Percentiles rank a stretch among this genome's conserved stretches.
phyloP scores from a whole-genome alignment of 495 filamentous ascomycete species.

The Lophiostoma macrostomum region DNA sequence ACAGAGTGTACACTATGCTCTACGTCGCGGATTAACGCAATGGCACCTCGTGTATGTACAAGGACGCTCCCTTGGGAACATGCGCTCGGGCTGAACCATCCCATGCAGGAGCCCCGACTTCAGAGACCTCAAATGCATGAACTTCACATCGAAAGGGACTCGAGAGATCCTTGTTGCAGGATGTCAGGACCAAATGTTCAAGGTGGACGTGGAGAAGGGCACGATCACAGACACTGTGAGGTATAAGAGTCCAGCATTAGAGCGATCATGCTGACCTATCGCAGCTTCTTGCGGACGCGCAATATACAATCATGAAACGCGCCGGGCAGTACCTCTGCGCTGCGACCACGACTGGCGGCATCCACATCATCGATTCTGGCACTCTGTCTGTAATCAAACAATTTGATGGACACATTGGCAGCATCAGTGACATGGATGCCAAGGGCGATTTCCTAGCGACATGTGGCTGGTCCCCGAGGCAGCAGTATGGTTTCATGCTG shows the following conservation, averaged over 20 bases:
- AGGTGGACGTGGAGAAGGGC: slow-evolving; percentile 84
- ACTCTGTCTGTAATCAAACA: slow-evolving; percentile 74
- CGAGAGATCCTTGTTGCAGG: slow-evolving; percentile 83
- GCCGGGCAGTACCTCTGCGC: slow-evolving; percentile 81
- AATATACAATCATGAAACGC: slow-evolving; percentile 87
- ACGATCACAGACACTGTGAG: slow-evolving; percentile 66
- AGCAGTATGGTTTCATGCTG: slow-evolving; percentile 61
- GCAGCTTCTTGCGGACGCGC: slow-evolving; percentile 60
- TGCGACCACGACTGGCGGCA: slow-evolving; percentile 76
- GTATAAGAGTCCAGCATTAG: not conserved
- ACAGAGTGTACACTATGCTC: slow-evolving; percentile 79
- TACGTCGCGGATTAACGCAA: slow-evolving; percentile 71
- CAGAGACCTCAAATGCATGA: slow-evolving; percentile 85
- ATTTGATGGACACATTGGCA: slow-evolving; percentile 82
- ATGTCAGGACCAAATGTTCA: slow-evolving; percentile 81
- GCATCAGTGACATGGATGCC: slow-evolving; percentile 92
- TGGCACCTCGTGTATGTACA: slow-evolving; percentile 73
- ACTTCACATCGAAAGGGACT: slow-evolving; percentile 79
- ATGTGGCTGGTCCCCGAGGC: slow-evolving; percentile 84
- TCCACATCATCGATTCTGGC: slow-evolving; percentile 78
- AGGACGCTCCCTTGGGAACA: not conserved
- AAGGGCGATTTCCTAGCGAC: slow-evolving; percentile 88
- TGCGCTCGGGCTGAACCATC: not conserved
- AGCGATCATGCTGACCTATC: slow-evolving; percentile 4
- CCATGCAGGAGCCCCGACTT: slow-evolving; percentile 63